Conservation (phyloP, 169 alveolate species). For the Eimeria falciformis region DNA sequence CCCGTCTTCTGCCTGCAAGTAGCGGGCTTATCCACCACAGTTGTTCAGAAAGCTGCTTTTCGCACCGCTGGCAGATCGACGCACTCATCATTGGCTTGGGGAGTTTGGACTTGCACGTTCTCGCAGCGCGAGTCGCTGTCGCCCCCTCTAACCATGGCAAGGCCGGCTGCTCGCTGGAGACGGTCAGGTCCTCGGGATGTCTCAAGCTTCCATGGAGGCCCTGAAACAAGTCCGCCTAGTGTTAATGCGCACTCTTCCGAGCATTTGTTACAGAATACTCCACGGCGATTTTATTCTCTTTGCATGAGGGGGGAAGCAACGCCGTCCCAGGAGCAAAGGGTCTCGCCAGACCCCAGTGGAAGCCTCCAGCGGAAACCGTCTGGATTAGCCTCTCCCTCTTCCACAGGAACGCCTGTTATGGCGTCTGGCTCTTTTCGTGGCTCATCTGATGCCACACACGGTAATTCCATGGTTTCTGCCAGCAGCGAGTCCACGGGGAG, state of each 20-base stretch:
- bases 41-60: too few species aligned
- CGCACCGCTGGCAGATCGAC: too few species aligned
- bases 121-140: conserved; percentile 28
- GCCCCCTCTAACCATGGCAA: conserved; percentile 37
- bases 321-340: conserved; percentile 2
- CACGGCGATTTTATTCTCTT: conserved; percentile 14
- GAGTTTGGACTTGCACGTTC: conserved; percentile 26
- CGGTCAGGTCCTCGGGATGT: conserved; percentile 64
- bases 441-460: conserved; percentile 6
- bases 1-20: too few species aligned
- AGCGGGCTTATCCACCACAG: too few species aligned
- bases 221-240: conserved; percentile 45
- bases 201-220: conserved; percentile 37
- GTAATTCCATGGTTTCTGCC: conserved; percentile 16
- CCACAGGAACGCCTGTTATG: conserved; percentile 18
- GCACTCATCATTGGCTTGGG: conserved; percentile 18
- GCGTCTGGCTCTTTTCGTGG: conserved; percentile 3
- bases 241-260: conserved; percentile 35
- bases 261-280: not conserved
- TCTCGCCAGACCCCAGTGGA: conserved; percentile 10
- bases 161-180: conserved; percentile 62
- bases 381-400: conserved; percentile 19
- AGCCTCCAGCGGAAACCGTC: conserved; percentile 30
- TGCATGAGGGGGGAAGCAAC: conserved; percentile 16
- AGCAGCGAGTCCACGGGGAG: conserved; percentile 41